Evolutionary conservation across 495 filamentous ascomycete species (phyloP).

Genomic region (Neurospora sp.): DNA sequence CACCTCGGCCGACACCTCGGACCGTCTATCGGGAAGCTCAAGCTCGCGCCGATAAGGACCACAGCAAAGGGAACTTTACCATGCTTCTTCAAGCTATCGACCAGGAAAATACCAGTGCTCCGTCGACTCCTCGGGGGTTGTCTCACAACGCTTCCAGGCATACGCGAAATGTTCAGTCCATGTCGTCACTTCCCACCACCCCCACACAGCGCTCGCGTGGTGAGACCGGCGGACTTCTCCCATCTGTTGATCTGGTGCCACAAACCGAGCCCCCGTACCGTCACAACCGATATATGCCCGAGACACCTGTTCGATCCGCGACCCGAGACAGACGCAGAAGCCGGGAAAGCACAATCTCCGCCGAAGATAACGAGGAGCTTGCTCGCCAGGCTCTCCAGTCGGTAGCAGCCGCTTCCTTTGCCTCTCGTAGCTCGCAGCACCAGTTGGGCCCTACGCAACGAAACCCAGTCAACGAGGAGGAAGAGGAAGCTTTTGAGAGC

Average conservation of each 20-base stretch:
- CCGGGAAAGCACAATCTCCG: slow-evolving; percentile 84
- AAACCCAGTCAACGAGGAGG: slow-evolving; percentile 13
- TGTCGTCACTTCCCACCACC: slow-evolving; percentile 75
- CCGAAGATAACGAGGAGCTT: slow-evolving; percentile 60
- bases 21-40: slow-evolving; percentile 26
- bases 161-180: slow-evolving; percentile 58
- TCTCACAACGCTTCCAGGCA: slow-evolving; percentile 45
- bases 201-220: slow-evolving; percentile 43
- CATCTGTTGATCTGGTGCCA: slow-evolving; percentile 48
- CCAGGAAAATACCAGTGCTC: slow-evolving; percentile 59
- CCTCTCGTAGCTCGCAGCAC: slow-evolving; percentile 27
- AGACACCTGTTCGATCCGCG: slow-evolving; percentile 17
- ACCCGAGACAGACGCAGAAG: slow-evolving; percentile 43
- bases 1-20: slow-evolving; percentile 38
- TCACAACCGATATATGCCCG: slow-evolving; percentile 17
- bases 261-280: slow-evolving; percentile 40
- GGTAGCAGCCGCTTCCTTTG: slow-evolving; percentile 37
- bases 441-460: slow-evolving; percentile 8
- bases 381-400: slow-evolving; percentile 46
- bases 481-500: slow-evolving; percentile 35
- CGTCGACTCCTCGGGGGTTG: slow-evolving; percentile 48
- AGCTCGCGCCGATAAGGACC: slow-evolving; percentile 27
- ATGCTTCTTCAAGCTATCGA: slow-evolving; percentile 64
- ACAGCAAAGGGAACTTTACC: slow-evolving; percentile 49
- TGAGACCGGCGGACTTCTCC: slow-evolving; percentile 36